Evolutionary conservation across 139 green algal genomes (phyloP).

Genomic region (Chlorella sp.): DNA sequence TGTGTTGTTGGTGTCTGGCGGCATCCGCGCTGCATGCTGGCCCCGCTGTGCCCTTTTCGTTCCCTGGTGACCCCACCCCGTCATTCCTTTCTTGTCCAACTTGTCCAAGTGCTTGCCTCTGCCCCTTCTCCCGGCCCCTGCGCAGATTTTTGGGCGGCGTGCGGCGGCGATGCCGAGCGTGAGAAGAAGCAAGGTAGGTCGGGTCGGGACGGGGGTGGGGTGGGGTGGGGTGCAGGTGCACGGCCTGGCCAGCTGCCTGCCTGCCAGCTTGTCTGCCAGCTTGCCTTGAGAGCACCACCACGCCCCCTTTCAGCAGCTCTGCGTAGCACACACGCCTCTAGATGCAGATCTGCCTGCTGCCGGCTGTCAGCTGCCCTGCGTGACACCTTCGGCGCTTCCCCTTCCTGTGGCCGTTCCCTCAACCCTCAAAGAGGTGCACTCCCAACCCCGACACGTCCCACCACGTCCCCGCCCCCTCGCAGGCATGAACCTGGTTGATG

Average conservation of each 20-base stretch:
- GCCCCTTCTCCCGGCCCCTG: no score
- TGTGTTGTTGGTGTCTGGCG: no score
- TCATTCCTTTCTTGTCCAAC: not conserved
- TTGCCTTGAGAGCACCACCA: no score
- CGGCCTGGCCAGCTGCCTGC: not conserved
- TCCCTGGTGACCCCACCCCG: no score
- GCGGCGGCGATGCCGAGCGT: slow-evolving; percentile 6
- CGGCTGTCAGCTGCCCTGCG: not conserved
- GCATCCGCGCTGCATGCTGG: no score
- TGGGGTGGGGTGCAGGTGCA: not conserved
- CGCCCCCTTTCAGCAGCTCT: no score
- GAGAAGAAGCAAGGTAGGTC: slow-evolving; percentile 32
- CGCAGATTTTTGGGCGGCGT: slow-evolving; percentile 44
- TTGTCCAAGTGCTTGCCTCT: not conserved
- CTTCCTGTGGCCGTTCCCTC: not conserved
- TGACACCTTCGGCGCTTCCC: not conserved
- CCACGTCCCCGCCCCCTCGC: not conserved
- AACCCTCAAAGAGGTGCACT: not conserved
- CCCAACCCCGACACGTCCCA: not conserved
- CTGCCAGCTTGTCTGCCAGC: no score
- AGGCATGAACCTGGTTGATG: slow-evolving; percentile 47
- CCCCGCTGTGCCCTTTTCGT: not conserved
- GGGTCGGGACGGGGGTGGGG: not conserved
- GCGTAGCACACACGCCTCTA: no score
- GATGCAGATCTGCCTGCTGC: not conserved